These are phyloP conservation scores for Botrytis sinoallii DNA, from an alignment of 2,329 filamentous ascomycete genomes.

Conservation along the genomic window DNA sequence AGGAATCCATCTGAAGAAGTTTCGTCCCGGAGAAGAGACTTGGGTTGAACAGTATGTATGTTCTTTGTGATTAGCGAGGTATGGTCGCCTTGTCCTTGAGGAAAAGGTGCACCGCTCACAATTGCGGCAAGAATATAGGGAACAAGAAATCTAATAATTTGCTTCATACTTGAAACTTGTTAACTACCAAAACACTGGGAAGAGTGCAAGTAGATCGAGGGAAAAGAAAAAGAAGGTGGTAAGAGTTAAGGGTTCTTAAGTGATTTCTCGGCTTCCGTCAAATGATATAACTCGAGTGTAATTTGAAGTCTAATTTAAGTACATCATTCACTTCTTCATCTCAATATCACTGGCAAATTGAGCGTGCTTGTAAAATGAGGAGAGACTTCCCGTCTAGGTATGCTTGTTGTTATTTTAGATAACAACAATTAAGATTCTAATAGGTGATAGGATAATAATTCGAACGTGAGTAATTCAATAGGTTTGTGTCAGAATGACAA, in stretches of 20 bases:
- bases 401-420: slow-evolving; percentile 7
- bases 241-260: not conserved
- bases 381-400: not conserved
- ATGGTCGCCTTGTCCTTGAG: not conserved
- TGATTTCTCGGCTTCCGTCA: not conserved
- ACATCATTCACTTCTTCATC: not conserved
- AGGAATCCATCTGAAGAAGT: slow-evolving; percentile 6
- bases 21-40: not conserved
- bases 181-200: not conserved
- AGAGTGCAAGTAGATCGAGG: not conserved
- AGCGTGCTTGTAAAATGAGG: not conserved
- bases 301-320: not conserved
- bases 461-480: slow-evolving; percentile 10
- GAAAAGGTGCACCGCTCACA: slow-evolving; percentile 1
- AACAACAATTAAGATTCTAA: not conserved
- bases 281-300: slow-evolving; percentile 4
- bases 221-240: not conserved
- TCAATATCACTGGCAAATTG: not conserved
- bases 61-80: not conserved
- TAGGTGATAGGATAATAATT: slow-evolving; percentile 8
- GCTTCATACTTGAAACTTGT: slow-evolving; percentile 12
- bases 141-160: not conserved
- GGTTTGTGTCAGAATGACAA: not conserved
- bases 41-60: not conserved
- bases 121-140: not conserved